phyloP scores from a whole-genome alignment of 2,329 filamentous ascomycete species.

The Cordyceps cicadae region DNA sequence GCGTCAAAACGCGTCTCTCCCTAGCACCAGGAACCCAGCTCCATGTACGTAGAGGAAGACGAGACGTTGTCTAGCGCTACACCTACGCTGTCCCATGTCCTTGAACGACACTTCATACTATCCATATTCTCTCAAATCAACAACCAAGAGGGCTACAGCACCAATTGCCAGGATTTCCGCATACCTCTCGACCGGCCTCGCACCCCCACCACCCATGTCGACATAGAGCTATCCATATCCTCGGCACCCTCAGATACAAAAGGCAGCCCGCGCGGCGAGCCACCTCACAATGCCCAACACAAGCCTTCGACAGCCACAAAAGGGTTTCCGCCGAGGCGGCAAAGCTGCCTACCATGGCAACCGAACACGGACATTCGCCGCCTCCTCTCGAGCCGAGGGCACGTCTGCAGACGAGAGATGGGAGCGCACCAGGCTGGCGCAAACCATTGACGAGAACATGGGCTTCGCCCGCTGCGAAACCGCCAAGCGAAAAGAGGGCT shows the following conservation, averaged over 20 bases:
- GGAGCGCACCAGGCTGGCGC: slow-evolving; percentile 73
- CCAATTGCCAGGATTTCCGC: neutral
- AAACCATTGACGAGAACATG: slow-evolving; percentile 89
- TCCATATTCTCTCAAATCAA: neutral
- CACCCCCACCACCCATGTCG: slow-evolving; percentile 9
- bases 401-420: slow-evolving; percentile 90
- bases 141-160: neutral
- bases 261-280: slow-evolving; percentile 6
- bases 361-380: slow-evolving; percentile 65
- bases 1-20: slow-evolving; percentile 27
- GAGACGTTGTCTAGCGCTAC: neutral
- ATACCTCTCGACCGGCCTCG: neutral
- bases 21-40: neutral
- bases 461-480: slow-evolving; percentile 89
- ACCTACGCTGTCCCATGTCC: neutral
- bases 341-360: slow-evolving; percentile 64
- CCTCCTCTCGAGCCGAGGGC: slow-evolving; percentile 68
- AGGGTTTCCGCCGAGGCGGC: slow-evolving; percentile 60
- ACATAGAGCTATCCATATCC: neutral
- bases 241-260: neutral
- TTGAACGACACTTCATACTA: neutral
- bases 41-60: neutral
- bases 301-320: slow-evolving; percentile 50
- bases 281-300: slow-evolving; percentile 49
- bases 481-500: slow-evolving; percentile 72